Percentiles rank a stretch among this genome's conserved stretches.
Conservation (phyloP, 192 early-diverging fungal genomes). For the Backusella luteola region DNA sequence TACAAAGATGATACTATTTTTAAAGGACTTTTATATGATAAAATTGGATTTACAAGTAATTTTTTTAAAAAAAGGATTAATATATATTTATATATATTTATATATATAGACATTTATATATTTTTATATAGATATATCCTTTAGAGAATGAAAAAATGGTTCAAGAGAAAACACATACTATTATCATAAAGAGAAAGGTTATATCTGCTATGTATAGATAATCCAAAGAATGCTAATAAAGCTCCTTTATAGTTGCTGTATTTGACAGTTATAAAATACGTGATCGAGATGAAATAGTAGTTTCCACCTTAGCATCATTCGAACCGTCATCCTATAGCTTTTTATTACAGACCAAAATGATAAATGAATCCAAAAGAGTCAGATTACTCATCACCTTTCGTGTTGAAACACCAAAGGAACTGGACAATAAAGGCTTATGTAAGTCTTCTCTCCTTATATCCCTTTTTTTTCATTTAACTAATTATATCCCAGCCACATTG, state of each 20-base stretch:
- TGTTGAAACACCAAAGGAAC: neutral
- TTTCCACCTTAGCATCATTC: neutral
- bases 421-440: neutral
- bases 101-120: neutral
- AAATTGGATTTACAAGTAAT: neutral
- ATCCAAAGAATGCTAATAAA: neutral
- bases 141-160: neutral
- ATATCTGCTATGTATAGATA: neutral
- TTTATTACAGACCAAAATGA: neutral
- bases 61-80: neutral
- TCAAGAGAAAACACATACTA: neutral
- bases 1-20: neutral
- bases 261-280: neutral
- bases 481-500: neutral
- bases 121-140: neutral
- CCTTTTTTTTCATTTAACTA: neutral
- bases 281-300: neutral
- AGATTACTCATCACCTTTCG: neutral
- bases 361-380: neutral
- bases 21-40: neutral
- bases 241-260: neutral
- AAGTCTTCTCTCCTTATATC: neutral
- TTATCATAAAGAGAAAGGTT: neutral
- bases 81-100: too few species aligned
- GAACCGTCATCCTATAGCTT: neutral